Evolutionary conservation across 1,284 basidiomycete genomes (phyloP).

Genomic region (Moniliella sp.): DNA sequence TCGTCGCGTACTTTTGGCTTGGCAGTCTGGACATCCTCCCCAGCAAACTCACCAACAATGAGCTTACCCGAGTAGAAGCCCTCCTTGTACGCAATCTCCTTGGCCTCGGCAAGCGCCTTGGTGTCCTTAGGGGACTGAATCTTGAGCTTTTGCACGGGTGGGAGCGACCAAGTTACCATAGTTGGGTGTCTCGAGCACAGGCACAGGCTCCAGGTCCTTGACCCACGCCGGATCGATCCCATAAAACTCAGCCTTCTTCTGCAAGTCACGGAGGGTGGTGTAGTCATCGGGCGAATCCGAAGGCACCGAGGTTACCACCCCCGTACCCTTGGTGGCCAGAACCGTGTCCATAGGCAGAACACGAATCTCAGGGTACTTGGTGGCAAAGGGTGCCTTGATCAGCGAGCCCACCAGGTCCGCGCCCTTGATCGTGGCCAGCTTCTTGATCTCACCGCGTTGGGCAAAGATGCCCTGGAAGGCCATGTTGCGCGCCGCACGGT

Average conservation of each 20-base stretch:
- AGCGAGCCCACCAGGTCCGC: slow-evolving; percentile 63
- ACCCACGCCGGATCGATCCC: slow-evolving; percentile 80
- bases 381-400: slow-evolving; percentile 61
- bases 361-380: slow-evolving; percentile 70
- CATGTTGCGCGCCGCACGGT: slow-evolving; percentile 86
- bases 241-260: slow-evolving; percentile 93
- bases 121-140: slow-evolving; percentile 81
- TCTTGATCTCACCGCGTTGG: slow-evolving; percentile 33
- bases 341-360: slow-evolving; percentile 96
- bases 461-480: slow-evolving; percentile 61
- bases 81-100: slow-evolving; percentile 94
- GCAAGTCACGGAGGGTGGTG: slow-evolving; percentile 67
- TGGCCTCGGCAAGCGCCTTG: slow-evolving; percentile 67
- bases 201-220: slow-evolving; percentile 59
- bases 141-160: slow-evolving; percentile 68
- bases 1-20: slow-evolving; percentile 67
- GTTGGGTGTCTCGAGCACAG: slow-evolving; percentile 65
- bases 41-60: slow-evolving; percentile 70
- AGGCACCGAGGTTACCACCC: slow-evolving; percentile 91
- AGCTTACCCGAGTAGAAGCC: slow-evolving; percentile 86
- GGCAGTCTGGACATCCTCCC: slow-evolving; percentile 64
- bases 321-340: slow-evolving; percentile 85
- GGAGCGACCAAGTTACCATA: slow-evolving; percentile 81
- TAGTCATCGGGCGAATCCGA: slow-evolving; percentile 97
- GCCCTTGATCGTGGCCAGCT: slow-evolving; percentile 38